Evolutionary conservation across 1,139 yeast species (phyloP).

Genomic region (Kluyveromyces marxianus): DNA sequence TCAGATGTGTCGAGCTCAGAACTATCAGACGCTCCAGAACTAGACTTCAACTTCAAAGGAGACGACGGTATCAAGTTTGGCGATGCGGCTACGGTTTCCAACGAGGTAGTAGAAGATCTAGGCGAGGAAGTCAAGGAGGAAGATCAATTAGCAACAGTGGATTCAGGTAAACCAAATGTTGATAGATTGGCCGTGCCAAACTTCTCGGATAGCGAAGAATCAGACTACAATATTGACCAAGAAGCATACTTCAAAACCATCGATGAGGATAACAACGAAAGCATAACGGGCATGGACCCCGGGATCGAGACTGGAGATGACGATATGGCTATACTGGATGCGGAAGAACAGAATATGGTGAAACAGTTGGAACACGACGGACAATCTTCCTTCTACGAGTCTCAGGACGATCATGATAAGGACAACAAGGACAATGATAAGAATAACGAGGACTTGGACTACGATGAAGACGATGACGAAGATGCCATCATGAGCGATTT

Average conservation of each 20-base stretch:
- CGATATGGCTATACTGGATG: conserved; percentile 40
- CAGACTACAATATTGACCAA: conserved; percentile 70
- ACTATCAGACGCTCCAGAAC: conserved; percentile 40
- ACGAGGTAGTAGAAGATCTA: conserved; percentile 48
- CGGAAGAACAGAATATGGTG: conserved; percentile 42
- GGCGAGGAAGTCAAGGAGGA: conserved; percentile 50
- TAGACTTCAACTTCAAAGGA: conserved; percentile 48
- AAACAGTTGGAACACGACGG: conserved; percentile 34
- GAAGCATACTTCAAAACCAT: conserved; percentile 62
- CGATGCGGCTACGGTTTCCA: conserved; percentile 11
- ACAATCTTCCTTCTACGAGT: conserved; percentile 30
- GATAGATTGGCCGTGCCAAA: conserved; percentile 34
- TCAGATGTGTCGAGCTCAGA: conserved; percentile 13
- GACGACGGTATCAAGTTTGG: conserved; percentile 26
- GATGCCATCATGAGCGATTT: conserved; percentile 30
- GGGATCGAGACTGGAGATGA: conserved; percentile 51
- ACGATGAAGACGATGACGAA: conserved; percentile 39
- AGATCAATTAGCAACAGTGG: conserved; percentile 3
- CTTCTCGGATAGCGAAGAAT: conserved; percentile 32
- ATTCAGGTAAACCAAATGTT: conserved; percentile 33
- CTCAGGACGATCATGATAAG: conserved; percentile 28
- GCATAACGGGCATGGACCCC: conserved; percentile 30
- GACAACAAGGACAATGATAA: conserved; percentile 12
- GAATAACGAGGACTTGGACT: conserved; percentile 18
- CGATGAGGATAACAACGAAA: conserved; percentile 59